Base-by-base conservation (phyloP, 2,329 filamentous ascomycete species). In the Fusarium sambucinum region DNA sequence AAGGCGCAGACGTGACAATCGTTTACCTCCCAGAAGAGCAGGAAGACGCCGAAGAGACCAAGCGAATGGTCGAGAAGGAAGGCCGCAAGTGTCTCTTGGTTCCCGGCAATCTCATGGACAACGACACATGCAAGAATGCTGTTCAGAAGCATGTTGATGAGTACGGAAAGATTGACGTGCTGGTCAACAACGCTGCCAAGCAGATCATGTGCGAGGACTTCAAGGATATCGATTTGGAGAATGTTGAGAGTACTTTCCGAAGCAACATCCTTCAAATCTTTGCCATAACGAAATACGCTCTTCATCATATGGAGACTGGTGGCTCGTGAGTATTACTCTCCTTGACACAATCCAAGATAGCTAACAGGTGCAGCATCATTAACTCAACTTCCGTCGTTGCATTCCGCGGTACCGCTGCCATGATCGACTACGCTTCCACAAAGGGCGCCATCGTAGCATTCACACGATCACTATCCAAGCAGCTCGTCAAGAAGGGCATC, bases 121-220 rank as follows among this genome's bases (percentile, higher is more conserved):
- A 83, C 27, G 77, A 82, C 2, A 84, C 80, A 6, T 88, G 86
- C 75, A 79, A 80, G 45, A 78, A 80, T 4, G 82, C 83, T 3
- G 80, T 89, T 3, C 80, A 87, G 10, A 77, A 83, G 60, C 86
- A 89, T 69, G 78, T 89, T 12, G 79, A 85, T 32, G 80, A 80
- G 48, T 83, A 77, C 59, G 80, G 81, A 27, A 77, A 71, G 25
- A 74, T 88, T 23, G 75, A 84, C 56, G 80, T 88, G 9, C 78
- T 89, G 4, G 83, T 89, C 61, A 89, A 89, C 75, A 89, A 89
- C 72, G 87, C 85, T 5, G 84, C 82, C 0, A 86, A 86, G 74
- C 86, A 89, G 74, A 80, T 84, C 35, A 83, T 84, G 76, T 86
- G 81, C 73, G 74, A 81, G 8, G 80, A 87, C 32, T 82, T 88